These are phyloP conservation scores for Microglena sp. DNA, from an alignment of 139 green algal genomes.

Conservation along the genomic window DNA sequence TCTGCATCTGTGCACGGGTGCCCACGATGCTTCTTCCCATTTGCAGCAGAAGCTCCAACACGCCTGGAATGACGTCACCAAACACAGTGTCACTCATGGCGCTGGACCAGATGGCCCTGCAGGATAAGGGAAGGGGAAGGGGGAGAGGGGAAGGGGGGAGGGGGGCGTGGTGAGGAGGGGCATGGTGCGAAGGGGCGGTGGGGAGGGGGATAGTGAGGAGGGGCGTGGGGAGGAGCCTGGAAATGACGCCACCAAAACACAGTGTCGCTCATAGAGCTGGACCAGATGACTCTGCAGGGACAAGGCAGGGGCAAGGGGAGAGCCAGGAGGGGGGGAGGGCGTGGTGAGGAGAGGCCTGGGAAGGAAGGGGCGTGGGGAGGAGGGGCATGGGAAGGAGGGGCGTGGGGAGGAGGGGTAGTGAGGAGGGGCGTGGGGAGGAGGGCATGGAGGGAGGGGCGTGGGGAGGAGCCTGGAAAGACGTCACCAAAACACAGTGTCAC, in stretches of 20 bases:
- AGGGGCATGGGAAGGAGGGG: neutral
- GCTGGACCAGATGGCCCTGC: neutral
- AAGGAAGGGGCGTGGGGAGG: neutral
- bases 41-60: constrained; percentile 2
- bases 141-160: too few relatives aligned
- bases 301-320: constrained; percentile 1
- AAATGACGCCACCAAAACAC: neutral
- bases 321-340: neutral
- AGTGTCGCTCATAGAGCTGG: neutral
- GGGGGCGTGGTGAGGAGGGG: too few relatives aligned
- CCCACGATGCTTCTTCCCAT: neutral
- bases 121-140: neutral
- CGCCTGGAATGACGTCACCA: neutral
- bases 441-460: too few relatives aligned
- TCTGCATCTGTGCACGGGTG: neutral
- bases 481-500: too few relatives aligned
- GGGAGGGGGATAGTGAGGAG: too few relatives aligned
- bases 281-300: neutral
- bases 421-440: too few relatives aligned
- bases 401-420: too few relatives aligned
- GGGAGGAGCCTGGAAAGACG: too few relatives aligned
- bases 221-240: too few relatives aligned
- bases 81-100: neutral
- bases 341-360: neutral
- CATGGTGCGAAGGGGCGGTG: too few relatives aligned